These are phyloP conservation scores for Effrenium voratum DNA, from an alignment of 73 alveolate genomes.

Conservation along the genomic window DNA sequence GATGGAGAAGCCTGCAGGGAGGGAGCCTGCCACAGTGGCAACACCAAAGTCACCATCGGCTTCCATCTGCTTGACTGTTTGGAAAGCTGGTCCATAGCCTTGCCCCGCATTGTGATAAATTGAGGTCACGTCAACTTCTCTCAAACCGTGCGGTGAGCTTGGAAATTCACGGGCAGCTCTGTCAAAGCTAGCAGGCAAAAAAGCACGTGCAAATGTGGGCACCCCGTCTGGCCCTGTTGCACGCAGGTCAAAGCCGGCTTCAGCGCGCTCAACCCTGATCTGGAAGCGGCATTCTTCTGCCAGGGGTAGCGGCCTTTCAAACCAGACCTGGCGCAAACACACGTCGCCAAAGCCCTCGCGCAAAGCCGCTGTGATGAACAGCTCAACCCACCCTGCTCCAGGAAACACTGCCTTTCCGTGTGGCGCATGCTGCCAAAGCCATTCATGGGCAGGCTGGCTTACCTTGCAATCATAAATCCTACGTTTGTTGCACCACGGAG, in stretches of 20 bases:
- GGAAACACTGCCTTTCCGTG: not conserved
- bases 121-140: not conserved
- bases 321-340: not conserved
- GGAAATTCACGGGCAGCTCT: not conserved
- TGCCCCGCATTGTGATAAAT: not conserved
- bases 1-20: not conserved
- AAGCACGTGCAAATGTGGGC: not conserved
- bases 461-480: not conserved
- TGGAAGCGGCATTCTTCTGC: not conserved
- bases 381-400: conserved; percentile 4
- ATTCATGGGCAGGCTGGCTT: not conserved
- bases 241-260: not conserved
- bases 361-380: not conserved
- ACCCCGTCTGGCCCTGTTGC: not conserved
- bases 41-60: not conserved
- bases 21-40: not conserved
- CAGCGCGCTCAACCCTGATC: not conserved
- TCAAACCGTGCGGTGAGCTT: not conserved
- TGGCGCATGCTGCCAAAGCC: not conserved
- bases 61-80: not conserved
- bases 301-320: not conserved
- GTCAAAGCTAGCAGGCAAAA: not conserved
- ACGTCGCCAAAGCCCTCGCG: not conserved
- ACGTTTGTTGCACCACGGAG: not conserved
- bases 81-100: conserved; percentile 29